A percentile compares a stretch with the other conserved stretches of the same genome.
These are phyloP conservation scores for Bremia lactucae DNA, from an alignment of 352 stramenopile species.

Conservation along the genomic window DNA sequence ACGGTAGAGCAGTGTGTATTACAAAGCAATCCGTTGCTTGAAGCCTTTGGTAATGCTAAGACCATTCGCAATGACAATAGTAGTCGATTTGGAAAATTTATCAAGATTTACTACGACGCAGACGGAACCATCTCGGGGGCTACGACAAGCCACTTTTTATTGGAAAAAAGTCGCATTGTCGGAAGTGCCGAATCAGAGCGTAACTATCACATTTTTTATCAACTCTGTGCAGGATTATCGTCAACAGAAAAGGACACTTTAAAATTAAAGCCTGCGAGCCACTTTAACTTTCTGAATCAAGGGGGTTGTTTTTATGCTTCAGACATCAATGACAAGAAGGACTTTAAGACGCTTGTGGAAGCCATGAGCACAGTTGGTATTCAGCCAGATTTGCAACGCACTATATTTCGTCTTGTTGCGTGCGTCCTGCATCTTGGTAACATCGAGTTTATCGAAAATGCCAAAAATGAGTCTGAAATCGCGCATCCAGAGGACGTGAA, in stretches of 20 bases:
- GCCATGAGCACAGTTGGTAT: constrained; percentile 90
- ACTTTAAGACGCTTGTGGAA: constrained; percentile 88
- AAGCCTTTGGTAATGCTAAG: constrained; percentile 90
- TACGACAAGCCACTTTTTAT: constrained; percentile 94
- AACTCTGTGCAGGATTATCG: constrained; percentile 85
- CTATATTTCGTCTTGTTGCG: constrained; percentile 92
- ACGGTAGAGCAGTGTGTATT: constrained; percentile 87
- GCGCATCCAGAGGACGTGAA: constrained; percentile 51
- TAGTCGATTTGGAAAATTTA: constrained; percentile 94
- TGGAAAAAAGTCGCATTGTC: constrained; percentile 97
- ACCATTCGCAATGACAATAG: constrained; percentile 95
- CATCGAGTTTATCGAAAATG: constrained; percentile 86
- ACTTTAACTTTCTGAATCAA: constrained; percentile 92
- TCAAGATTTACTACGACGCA: constrained; percentile 90
- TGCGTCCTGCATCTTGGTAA: constrained; percentile 97
- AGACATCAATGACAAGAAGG: constrained; percentile 92
- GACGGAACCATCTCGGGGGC: constrained; percentile 87
- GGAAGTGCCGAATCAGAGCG: constrained; percentile 88
- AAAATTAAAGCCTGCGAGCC: constrained; percentile 77
- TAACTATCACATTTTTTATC: constrained; percentile 99
- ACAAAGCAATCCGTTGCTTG: constrained; percentile 87
- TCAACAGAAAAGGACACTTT: constrained; percentile 57
- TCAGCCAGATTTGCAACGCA: constrained; percentile 80
- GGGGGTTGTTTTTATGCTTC: constrained; percentile 87
- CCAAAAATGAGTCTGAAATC: constrained; percentile 72